Evolutionary conservation across 306 rosid species (phyloP), one percentile per base, ranked within the genome.

Genomic region (Castanea mollissima): DNA sequence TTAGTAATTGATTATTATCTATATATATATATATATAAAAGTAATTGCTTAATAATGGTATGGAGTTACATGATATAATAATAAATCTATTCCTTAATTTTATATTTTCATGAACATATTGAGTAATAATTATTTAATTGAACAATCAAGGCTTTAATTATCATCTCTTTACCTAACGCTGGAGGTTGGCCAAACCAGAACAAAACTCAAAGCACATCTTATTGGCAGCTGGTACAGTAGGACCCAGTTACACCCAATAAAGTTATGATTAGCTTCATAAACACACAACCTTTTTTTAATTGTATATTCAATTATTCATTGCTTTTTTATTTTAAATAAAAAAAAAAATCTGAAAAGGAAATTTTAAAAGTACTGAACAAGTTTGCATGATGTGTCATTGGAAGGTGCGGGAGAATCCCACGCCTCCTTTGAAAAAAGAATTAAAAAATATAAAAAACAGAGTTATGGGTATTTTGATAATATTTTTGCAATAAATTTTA

Each of bases 111-210:
- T 34, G 11, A 18, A 4, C 2, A 34, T 65, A 46, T 65, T 54
- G 70, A 58, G 67, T 64, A 27, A 52, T 79, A 14, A 79, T 77
- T 65, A 41, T 41, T 41, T 41, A 79, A 86, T 87, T 79, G 64
- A 80, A 59, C 78, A 64, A 80, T 54, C 78, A 71, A 31, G 25
- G 4, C 41, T 13, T 59, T 59, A 59, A 25, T 63, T 12, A 63
- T 63, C 5, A 29, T 34, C 15, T 2, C 51, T 35, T 21, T 67
- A 67, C 49, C 72, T 34, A 34, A 19, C 25, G 49, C 81, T 82
- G 85, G 93, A 75, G 82, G 90, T 81, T 91, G 85, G 86, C 83
- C 86, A 87, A 88, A 85, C 84, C 63, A 38, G 46, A 2, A 38
- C 46, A 38, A 49, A 49, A 49, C 54, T 12, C 16, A 49, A 3